Conservation (phyloP, 116 monocot species). For the Iris pallida region DNA sequence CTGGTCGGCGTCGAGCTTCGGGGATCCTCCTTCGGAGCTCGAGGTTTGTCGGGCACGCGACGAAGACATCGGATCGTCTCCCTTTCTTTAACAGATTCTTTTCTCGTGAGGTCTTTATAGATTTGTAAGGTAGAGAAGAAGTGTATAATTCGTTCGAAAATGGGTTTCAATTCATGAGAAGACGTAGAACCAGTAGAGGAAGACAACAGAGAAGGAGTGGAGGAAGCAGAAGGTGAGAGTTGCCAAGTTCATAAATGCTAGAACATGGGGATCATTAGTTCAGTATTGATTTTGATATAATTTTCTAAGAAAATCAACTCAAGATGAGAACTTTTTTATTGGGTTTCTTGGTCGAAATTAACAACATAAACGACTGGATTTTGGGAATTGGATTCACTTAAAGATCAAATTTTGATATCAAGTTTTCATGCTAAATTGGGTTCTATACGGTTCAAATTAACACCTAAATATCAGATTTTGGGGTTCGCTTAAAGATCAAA, state of each 20-base stretch:
- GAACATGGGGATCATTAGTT: background rate
- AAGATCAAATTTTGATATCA: too few species aligned
- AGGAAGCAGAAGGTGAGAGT: conserved; percentile 45
- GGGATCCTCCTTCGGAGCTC: conserved; percentile 12
- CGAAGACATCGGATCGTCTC: background rate
- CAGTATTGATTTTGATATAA: too few species aligned
- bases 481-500: too few species aligned
- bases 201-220: conserved; percentile 61
- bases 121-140: too few species aligned
- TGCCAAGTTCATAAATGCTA: conserved; percentile 42
- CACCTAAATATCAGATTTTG: too few species aligned
- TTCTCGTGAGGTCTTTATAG: too few species aligned
- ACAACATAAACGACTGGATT: background rate
- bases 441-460: too few species aligned
- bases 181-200: conserved; percentile 72
- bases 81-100: too few species aligned
- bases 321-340: too few species aligned
- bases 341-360: conserved; percentile 4
- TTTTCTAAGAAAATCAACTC: too few species aligned
- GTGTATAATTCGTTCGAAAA: background rate
- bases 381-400: too few species aligned
- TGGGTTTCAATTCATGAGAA: conserved; percentile 49
- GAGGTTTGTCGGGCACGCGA: background rate
- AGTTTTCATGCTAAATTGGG: too few species aligned
- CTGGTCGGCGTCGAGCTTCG: conserved; percentile 7